These are phyloP conservation scores for Lactarius pseudohatsudake DNA, from an alignment of 768 basidiomycete species.

Conservation along the genomic window DNA sequence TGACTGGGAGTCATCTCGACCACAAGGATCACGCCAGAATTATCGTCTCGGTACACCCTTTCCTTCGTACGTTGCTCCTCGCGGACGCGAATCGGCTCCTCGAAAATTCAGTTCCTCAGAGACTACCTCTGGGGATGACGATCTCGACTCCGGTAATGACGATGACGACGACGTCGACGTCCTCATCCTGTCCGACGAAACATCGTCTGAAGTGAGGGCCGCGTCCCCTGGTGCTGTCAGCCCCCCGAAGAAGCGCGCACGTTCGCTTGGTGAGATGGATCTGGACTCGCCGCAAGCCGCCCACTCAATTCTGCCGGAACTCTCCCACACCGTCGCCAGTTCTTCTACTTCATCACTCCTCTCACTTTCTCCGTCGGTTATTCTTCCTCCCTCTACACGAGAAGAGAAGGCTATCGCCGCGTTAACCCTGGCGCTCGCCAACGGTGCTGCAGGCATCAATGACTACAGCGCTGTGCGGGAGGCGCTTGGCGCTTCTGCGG, in stretches of 20 bases:
- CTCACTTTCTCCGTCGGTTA: constrained; percentile 37
- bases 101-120: constrained; percentile 27
- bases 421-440: constrained; percentile 59
- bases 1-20: constrained; percentile 60
- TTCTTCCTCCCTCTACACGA: constrained; percentile 40
- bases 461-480: constrained; percentile 54
- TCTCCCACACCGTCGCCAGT: constrained; percentile 39
- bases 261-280: constrained; percentile 48
- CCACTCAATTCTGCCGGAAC: constrained; percentile 36
- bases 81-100: constrained; percentile 20
- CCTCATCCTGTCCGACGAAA: constrained; percentile 51
- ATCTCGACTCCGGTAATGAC: constrained; percentile 37
- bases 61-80: constrained; percentile 8
- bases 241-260: constrained; percentile 43
- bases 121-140: constrained; percentile 28
- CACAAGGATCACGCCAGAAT: constrained; percentile 39
- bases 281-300: constrained; percentile 36
- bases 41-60: constrained; percentile 38
- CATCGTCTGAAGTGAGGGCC: constrained; percentile 29
- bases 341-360: constrained; percentile 43
- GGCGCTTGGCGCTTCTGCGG: constrained; percentile 36
- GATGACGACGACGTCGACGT: constrained; percentile 62
- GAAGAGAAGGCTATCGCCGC: constrained; percentile 62
- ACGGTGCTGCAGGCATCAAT: constrained; percentile 57
- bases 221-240: constrained; percentile 19